A percentile compares a stretch with the other conserved stretches of the same genome.
Conservation (phyloP, 371 early-diverging fungal genomes). For the Gilbertella persicaria region DNA sequence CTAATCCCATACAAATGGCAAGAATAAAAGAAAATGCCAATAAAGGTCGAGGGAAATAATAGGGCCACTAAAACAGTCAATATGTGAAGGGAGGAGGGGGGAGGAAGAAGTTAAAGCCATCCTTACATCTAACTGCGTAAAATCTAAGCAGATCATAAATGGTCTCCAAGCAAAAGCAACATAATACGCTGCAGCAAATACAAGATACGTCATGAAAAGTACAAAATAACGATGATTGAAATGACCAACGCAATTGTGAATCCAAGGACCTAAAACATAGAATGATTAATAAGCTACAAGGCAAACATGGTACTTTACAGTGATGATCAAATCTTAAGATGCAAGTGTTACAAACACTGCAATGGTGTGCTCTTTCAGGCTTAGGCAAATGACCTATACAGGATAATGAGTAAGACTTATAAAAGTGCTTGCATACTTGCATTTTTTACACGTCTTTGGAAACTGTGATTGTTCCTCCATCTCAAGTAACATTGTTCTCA, state of each 20-base stretch:
- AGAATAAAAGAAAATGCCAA: constrained; percentile 60
- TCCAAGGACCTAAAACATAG: constrained; percentile 58
- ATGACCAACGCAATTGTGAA: constrained; percentile 84
- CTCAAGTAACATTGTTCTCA: constrained; percentile 43
- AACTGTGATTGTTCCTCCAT: constrained; percentile 49
- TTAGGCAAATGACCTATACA: constrained; percentile 66
- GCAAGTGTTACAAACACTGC: constrained; percentile 85
- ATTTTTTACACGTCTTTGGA: constrained; percentile 55
- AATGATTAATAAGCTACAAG: constrained; percentile 9
- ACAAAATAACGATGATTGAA: constrained; percentile 83
- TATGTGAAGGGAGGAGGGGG: not conserved
- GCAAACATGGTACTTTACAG: constrained; percentile 42
- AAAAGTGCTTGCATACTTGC: constrained; percentile 21
- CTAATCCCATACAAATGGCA: constrained; percentile 62
- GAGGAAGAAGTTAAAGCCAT: too few relatives aligned
- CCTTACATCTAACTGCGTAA: constrained; percentile 46
- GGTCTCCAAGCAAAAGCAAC: constrained; percentile 58
- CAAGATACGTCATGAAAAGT: constrained; percentile 73
- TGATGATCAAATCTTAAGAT: constrained; percentile 75
- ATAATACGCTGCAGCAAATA: constrained; percentile 66
- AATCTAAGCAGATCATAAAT: constrained; percentile 56
- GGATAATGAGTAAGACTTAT: not conserved
- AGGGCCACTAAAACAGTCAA: constrained; percentile 55
- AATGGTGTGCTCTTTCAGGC: constrained; percentile 93
- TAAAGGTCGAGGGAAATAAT: constrained; percentile 57